These are phyloP conservation scores for Diaporthe sp. DNA, from an alignment of 2,329 filamentous ascomycete genomes.

Conservation along the genomic window DNA sequence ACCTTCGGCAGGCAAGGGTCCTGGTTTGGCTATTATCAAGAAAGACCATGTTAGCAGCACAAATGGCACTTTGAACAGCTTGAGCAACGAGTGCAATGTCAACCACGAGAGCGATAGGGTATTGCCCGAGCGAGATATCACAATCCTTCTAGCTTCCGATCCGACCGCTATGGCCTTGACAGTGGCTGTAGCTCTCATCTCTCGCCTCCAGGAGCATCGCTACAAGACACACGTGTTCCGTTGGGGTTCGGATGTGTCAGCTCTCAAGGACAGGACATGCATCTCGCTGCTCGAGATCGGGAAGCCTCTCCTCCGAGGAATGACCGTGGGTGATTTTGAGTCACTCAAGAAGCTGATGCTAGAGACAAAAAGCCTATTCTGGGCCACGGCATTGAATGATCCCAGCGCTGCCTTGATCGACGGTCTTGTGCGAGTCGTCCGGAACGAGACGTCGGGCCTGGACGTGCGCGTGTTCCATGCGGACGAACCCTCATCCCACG, in stretches of 20 bases:
- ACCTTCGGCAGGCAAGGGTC: neutral
- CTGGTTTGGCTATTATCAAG: neutral
- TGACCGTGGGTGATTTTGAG: conserved; percentile 1
- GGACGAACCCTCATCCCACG: neutral
- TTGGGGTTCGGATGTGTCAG: neutral
- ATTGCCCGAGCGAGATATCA: neutral
- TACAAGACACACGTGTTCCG: neutral
- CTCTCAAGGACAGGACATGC: neutral
- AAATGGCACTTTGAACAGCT: neutral
- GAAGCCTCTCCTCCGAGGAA: neutral
- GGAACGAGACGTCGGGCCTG: neutral
- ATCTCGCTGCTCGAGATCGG: conserved; percentile 4
- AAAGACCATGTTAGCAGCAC: neutral
- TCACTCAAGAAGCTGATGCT: conserved; percentile 38
- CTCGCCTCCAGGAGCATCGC: neutral
- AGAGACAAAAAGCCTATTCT: conserved; percentile 37
- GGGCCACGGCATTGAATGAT: conserved; percentile 40
- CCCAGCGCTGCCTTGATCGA: neutral
- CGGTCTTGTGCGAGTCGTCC: neutral
- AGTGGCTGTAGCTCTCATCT: conserved; percentile 1
- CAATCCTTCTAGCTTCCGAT: conserved; percentile 26
- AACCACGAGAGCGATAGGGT: neutral
- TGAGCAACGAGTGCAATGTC: neutral
- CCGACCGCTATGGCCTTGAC: neutral
- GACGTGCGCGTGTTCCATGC: conserved; percentile 1